Base-by-base conservation (phyloP, 2,329 filamentous ascomycete genomes). In the Stagonosporopsis tanaceti region DNA sequence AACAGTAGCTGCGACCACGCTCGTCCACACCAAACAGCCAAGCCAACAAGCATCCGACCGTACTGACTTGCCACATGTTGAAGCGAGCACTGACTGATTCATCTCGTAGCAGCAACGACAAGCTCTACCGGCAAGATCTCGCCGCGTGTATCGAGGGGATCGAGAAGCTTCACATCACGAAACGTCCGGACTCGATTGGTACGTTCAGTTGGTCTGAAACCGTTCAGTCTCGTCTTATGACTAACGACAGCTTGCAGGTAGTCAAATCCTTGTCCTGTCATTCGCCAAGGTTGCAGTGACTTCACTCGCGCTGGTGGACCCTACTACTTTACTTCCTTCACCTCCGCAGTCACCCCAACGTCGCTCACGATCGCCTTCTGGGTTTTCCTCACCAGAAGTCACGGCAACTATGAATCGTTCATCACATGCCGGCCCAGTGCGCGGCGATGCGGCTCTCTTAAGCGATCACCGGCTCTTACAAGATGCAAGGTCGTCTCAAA, bases 121-220 rank as follows among this genome's bases (percentile, higher is more conserved):
- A 34, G 50, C 27, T 40, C 8, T 67, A 62, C 30, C 48, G 61
- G 15, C 50, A 53, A 9, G 50, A 45, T 24, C 61, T 69, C 2
- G 51, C 63, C 15, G 61, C 59, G 11, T 67, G 65, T 28, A 65
- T 70, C 2, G 38, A 64, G 27, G 62, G 62, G 9, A 58, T 71
- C 11, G 45, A 58, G 25, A 53, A 60, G 7, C 50, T 70, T 38
- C 45, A 53, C 4, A 52, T 69, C 17, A 50, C 57, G 14, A 22
- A 45, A 34, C 14, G 45, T 17, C 34, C 4, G 6, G 22, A 7
- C 14, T 45, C 12, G 7, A 15, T 20, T 38, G 35, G 60, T 66
- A 47, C 2, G 52, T 61, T 15, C 38, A 44, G 14, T 3, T 14
- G 15, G 4, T 15, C n/a, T 35, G 24, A 3, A n/a, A 2, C 25